Base-by-base conservation (phyloP, 345 rosid species). In the Brassica incana region DNA sequence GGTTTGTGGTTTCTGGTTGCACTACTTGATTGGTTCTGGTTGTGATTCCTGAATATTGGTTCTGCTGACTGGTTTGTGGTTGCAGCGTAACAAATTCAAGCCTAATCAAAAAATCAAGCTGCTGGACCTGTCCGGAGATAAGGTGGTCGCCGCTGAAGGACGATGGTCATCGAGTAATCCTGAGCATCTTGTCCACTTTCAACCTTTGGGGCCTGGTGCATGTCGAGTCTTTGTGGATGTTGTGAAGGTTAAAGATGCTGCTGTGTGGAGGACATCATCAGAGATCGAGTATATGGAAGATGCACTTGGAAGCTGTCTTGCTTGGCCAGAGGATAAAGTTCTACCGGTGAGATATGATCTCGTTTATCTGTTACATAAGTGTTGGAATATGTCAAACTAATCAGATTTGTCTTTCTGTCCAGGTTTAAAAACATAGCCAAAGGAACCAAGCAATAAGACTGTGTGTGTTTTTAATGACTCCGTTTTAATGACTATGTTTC, bases 291-390 rank as follows among this genome's bases (percentile, higher is more conserved):
- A 61, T 61, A 27, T 61, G 65, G 35, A 61, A 61, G 65, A 61
- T 61, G 65, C 65, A 61, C 65, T 61, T 61, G 65, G 65, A 61
- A 61, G 15, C n/a, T 27, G 16, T 61, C n/a, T 61, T 61, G 7
- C 35, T 27, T 61, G 65, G 35, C 45, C 45, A 38, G 45, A 38
- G 45, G 45, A 38, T 38, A 38, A 38, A 38, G 45, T 38, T 38
- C 45, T 38, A 38, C 11, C 3, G 14, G 52, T 43, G 52, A 43
- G 14, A 40, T 40, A 36, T 36, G 40, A 38, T 38, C 5, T 43
- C 52, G n/a, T 43, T 10, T 43, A 43, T 43, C 5, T 43, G 25
- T 54, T 16, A 54, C 52, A 40, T 36, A 36, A 36, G 40, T 38
- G 45, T 38, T 2, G 10, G 9, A 38, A 38, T 38, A 38, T 38